Evolutionary conservation across 2,329 filamentous ascomycete species (phyloP).

Genomic region (Didymella segeticola): DNA sequence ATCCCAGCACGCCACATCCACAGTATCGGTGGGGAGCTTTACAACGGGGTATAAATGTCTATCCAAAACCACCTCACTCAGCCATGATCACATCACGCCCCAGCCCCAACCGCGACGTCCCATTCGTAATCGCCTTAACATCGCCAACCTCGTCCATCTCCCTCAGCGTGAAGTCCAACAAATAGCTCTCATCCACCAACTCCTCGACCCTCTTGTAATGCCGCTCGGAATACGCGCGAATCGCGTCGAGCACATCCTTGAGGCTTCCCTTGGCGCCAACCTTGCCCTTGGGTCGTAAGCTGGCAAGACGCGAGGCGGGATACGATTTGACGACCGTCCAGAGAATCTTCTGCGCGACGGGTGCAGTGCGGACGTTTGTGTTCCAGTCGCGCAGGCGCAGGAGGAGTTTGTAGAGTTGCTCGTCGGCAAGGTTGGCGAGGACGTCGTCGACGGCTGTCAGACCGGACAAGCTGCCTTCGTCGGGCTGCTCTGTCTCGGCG

Average conservation of each 20-base stretch:
- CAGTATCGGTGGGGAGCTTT: too few species aligned
- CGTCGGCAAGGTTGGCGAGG: constrained; percentile 76
- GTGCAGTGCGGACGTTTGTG: constrained; percentile 86
- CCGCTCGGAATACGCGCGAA: constrained; percentile 88
- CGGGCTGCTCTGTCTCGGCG: constrained; percentile 66
- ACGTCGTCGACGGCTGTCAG: constrained; percentile 79
- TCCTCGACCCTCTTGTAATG: constrained; percentile 92
- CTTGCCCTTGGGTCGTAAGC: constrained; percentile 57
- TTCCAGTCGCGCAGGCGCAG: constrained; percentile 94
- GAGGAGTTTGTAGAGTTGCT: constrained; percentile 84
- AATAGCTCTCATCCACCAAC: constrained; percentile 89
- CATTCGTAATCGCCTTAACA: constrained; percentile 36
- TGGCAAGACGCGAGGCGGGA: constrained; percentile 77
- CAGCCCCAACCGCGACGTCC: constrained; percentile 27
- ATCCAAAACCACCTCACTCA: constrained; percentile 22
- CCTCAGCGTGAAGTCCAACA: constrained; percentile 89
- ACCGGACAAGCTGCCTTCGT: constrained; percentile 69
- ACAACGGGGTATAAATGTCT: constrained; percentile 21
- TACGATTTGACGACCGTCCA: constrained; percentile 81
- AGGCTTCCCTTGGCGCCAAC: constrained; percentile 55
- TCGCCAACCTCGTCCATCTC: constrained; percentile 80
- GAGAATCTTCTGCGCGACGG: constrained; percentile 84
- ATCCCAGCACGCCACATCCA: too few species aligned
- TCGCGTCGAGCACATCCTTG: constrained; percentile 84
- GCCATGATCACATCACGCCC: constrained; percentile 43